A percentile compares a stretch with the other conserved stretches of the same genome.
These are phyloP conservation scores for Blastobotrys malaysiensis DNA, from an alignment of 1,139 yeast species.

Conservation along the genomic window DNA sequence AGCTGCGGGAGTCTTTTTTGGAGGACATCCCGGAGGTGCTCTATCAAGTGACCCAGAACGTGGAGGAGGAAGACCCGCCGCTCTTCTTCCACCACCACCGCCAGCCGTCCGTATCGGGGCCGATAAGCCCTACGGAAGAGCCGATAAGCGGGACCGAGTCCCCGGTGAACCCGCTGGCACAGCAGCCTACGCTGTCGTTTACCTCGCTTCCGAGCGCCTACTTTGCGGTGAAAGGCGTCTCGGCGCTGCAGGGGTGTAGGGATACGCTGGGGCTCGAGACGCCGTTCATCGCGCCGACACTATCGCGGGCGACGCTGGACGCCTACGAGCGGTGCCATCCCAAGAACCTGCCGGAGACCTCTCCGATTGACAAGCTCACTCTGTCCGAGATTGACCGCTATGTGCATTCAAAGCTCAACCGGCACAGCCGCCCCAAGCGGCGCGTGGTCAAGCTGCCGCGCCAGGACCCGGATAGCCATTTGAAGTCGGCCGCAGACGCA, in stretches of 20 bases:
- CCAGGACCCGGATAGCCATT: not conserved
- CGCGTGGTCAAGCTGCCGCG: constrained; percentile 5
- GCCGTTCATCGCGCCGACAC: not conserved
- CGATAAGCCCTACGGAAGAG: not conserved
- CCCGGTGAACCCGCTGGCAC: not conserved
- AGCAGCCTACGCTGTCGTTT: not conserved
- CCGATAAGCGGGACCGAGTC: not conserved
- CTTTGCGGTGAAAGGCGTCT: not conserved
- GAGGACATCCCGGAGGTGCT: constrained; percentile 73
- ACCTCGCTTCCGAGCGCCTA: not conserved
- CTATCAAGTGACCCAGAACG: constrained; percentile 45
- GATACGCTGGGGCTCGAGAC: not conserved
- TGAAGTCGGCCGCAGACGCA: not conserved
- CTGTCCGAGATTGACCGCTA: not conserved
- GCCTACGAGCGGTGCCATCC: not conserved
- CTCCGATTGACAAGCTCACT: not conserved
- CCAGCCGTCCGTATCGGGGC: not conserved
- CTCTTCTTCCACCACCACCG: constrained; percentile 2
- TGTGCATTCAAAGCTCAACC: constrained; percentile 2
- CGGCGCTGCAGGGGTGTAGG: not conserved
- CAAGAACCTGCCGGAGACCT: not conserved
- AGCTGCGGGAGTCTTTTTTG: constrained; percentile 64
- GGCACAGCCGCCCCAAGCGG: constrained; percentile 7
- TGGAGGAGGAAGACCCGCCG: constrained; percentile 1
- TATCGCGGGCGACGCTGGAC: constrained; percentile 1